phyloP scores from a whole-genome alignment of 2,329 filamentous ascomycete species.

The Hymenoscyphus occultus region DNA sequence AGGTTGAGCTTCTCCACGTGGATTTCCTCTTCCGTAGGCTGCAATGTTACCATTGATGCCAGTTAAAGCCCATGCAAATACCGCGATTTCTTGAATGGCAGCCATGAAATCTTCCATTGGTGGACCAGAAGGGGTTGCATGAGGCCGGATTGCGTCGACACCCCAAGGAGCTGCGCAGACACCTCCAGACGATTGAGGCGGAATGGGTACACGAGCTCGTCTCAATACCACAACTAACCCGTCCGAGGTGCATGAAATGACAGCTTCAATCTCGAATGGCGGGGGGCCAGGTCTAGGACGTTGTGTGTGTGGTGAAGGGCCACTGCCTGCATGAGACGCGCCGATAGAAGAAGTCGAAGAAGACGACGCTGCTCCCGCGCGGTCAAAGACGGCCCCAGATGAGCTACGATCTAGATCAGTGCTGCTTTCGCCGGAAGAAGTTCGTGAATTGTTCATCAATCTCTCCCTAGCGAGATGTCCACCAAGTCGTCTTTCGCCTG shows the following conservation, averaged over 20 bases:
- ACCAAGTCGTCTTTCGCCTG: not conserved
- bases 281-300: constrained; percentile 32
- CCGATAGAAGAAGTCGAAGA: constrained; percentile 33
- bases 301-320: constrained; percentile 10
- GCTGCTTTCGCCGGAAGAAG: constrained; percentile 47
- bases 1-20: constrained; percentile 62
- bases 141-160: constrained; percentile 57
- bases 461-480: constrained; percentile 9
- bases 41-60: constrained; percentile 77
- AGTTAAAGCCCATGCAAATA: constrained; percentile 82
- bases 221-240: constrained; percentile 80
- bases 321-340: constrained; percentile 8
- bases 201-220: constrained; percentile 68
- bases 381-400: constrained; percentile 44
- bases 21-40: constrained; percentile 59
- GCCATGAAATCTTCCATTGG: constrained; percentile 66
- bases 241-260: constrained; percentile 89
- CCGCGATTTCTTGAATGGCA: constrained; percentile 77
- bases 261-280: constrained; percentile 74
- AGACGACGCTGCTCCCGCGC: constrained; percentile 28
- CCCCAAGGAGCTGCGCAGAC: constrained; percentile 82
- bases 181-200: constrained; percentile 59
- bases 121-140: constrained; percentile 46
- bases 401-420: constrained; percentile 39
- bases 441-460: constrained; percentile 29